These are phyloP conservation scores for Azolla pinnata DNA, from an alignment of 75 land plant genomes.

Conservation along the genomic window DNA sequence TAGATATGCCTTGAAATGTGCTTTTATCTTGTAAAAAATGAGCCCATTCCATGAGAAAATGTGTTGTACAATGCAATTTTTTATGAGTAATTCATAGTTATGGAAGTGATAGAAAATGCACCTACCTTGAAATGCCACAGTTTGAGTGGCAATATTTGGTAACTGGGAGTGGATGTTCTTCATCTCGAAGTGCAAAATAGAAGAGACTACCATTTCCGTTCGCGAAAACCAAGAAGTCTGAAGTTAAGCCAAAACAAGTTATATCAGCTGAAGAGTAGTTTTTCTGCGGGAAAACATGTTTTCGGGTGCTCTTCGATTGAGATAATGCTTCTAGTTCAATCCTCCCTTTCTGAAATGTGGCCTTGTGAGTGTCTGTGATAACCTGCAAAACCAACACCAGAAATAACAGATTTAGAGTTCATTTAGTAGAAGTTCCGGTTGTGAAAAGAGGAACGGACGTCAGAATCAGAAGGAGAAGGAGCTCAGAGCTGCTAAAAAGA, in stretches of 20 bases:
- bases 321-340: background rate
- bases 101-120: background rate
- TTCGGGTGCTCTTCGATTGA: background rate
- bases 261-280: slow-evolving; percentile 5
- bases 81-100: background rate
- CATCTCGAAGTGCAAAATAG: slow-evolving; percentile 12
- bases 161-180: slow-evolving; percentile 4
- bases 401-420: too few relatives aligned
- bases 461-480: too few relatives aligned
- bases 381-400: too few relatives aligned
- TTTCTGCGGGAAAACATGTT: slow-evolving; percentile 4
- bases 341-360: slow-evolving; percentile 1
- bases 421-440: too few relatives aligned
- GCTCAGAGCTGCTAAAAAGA: too few relatives aligned
- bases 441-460: too few relatives aligned
- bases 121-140: slow-evolving; percentile 19
- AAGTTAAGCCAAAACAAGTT: slow-evolving; percentile 18
- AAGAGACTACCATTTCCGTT: slow-evolving; percentile 17
- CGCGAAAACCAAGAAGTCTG: slow-evolving; percentile 18
- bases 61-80: background rate
- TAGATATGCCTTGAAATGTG: background rate
- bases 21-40: background rate
- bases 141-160: slow-evolving; percentile 7
- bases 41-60: background rate
- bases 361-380: background rate